Percentiles rank a stretch among this genome's conserved stretches.
phyloP scores from a whole-genome alignment of 495 filamentous ascomycete species.

The Monascus purpureus region DNA sequence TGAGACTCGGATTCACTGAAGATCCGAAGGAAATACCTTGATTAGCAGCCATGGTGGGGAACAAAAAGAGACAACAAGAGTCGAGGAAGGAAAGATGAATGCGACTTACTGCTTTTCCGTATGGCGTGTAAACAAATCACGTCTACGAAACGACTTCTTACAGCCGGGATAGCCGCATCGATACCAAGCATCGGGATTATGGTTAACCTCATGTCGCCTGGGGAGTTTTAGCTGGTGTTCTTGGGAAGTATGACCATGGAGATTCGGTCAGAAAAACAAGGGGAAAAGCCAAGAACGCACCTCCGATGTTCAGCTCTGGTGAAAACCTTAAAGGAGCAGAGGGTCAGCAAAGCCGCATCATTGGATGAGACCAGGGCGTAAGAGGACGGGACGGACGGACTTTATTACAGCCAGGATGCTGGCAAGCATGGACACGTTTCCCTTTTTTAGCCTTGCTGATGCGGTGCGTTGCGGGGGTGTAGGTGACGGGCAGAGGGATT shows the following conservation, averaged over 20 bases:
- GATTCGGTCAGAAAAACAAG: not conserved
- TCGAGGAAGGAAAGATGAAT: not conserved
- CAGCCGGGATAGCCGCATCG: constrained; percentile 56
- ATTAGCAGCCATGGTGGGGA: too few relatives aligned
- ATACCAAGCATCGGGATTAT: constrained; percentile 54
- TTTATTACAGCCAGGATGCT: constrained; percentile 48
- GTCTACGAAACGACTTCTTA: constrained; percentile 65
- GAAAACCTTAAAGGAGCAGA: constrained; percentile 44
- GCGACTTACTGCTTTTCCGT: constrained; percentile 65
- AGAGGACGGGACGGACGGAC: constrained; percentile 19
- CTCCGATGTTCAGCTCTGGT: constrained; percentile 78
- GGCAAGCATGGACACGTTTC: constrained; percentile 62
- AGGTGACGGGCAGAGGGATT: constrained; percentile 29
- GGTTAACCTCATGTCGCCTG: constrained; percentile 79
- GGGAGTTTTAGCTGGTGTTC: not conserved
- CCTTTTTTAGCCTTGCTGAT: constrained; percentile 78
- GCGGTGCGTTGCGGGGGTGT: constrained; percentile 60
- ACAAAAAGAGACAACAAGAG: too few relatives aligned
- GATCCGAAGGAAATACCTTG: too few relatives aligned
- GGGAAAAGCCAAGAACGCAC: constrained; percentile 23
- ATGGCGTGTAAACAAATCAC: constrained; percentile 67
- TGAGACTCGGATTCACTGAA: constrained; percentile 32
- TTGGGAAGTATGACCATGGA: not conserved
- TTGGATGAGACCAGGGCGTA: too few relatives aligned
- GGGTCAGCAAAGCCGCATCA: constrained; percentile 5